Percentiles rank a stretch among this genome's conserved stretches.
Evolutionary conservation across 345 rosid species (phyloP).

Genomic region (Xanthoceras sorbifolium): DNA sequence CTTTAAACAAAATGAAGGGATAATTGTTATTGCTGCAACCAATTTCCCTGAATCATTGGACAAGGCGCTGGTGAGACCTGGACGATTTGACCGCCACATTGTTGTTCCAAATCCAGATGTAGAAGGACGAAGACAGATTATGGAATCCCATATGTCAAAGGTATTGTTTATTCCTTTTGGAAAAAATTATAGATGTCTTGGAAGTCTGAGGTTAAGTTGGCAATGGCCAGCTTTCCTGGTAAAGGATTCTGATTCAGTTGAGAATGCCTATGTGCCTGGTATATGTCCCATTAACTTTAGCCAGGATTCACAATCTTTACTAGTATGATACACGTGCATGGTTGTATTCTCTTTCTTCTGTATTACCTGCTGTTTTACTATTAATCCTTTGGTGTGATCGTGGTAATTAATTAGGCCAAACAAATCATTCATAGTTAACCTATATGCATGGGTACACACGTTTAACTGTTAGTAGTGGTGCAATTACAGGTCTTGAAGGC

Average conservation of each 20-base stretch:
- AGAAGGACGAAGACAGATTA: slow-evolving; percentile 93
- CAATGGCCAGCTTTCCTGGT: not conserved
- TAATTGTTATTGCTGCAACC: slow-evolving; percentile 94
- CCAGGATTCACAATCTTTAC: not conserved
- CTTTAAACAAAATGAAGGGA: slow-evolving; percentile 96
- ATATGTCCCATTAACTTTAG: not conserved
- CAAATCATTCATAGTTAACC: not conserved
- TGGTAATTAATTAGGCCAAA: not conserved
- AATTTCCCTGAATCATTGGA: slow-evolving; percentile 94
- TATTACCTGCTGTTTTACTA: not conserved
- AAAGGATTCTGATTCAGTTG: not conserved
- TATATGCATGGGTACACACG: not conserved
- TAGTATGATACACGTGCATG: not conserved
- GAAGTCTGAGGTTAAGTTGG: slow-evolving; percentile 9
- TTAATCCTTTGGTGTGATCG: not conserved
- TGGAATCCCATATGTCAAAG: slow-evolving; percentile 98
- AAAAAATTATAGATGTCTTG: not conserved
- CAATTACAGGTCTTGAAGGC: slow-evolving; percentile 72
- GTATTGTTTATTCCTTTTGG: slow-evolving; percentile 42
- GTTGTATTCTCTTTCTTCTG: not conserved
- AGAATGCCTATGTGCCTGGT: not conserved
- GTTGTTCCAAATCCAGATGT: slow-evolving; percentile 97
- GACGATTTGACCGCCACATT: slow-evolving; percentile 90
- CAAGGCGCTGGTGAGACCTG: slow-evolving; percentile 96
- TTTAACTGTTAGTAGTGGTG: slow-evolving; percentile 13